Base-by-base conservation (phyloP, 2,329 filamentous ascomycete genomes). In the Trichoderma atrobrunneum region DNA sequence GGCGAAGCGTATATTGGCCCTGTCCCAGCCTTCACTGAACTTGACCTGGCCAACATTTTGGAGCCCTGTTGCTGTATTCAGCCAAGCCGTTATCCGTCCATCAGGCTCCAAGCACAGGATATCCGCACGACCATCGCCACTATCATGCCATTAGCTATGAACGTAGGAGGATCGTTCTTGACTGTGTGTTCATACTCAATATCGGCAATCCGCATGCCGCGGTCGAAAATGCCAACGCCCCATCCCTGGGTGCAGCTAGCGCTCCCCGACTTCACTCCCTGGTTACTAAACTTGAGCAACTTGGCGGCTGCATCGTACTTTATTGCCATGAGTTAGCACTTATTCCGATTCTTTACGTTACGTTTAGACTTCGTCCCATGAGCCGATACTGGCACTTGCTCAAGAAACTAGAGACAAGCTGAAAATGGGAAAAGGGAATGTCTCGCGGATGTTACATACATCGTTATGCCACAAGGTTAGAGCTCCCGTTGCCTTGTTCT, bases 341-440 rank as follows among this genome's bases (percentile, higher is more conserved):
- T 24, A 16, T 21, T 36, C 59, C 12, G 11, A 7, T 26, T 8
- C 30, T 26, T 75, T 79, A 2, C 16, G 43, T 30, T 18, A 18
- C 36, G 16, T 39, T 39, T 8, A 39, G 36, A 39, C 36, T 39
- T 39, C 36, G 36, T 18, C 36, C 16, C 16, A 18, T 39, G 36
- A 39, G 36, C 36, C 36, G 36, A 39, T 8, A 39, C 7, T 18
- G 36, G 36, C 36, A 39, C 36, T 39, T 39, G 36, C 36, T 18
- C 36, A 39, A 16, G 36, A 39, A 39, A 18, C 36, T 18, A 39
- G 36, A 39, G 36, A 39, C 16, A 39, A 39, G 36, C 36, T 18
- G 36, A 39, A 39, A 39, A 39, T 18, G 36, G 16, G 16, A 39
- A 39, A 39, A 18, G 36, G 36, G 36, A 18, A 39, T 39, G 36